A percentile compares a stretch with the other conserved stretches of the same genome.
These are phyloP conservation scores for Eucalyptus regnans DNA, from an alignment of 345 rosid species.

Conservation along the genomic window DNA sequence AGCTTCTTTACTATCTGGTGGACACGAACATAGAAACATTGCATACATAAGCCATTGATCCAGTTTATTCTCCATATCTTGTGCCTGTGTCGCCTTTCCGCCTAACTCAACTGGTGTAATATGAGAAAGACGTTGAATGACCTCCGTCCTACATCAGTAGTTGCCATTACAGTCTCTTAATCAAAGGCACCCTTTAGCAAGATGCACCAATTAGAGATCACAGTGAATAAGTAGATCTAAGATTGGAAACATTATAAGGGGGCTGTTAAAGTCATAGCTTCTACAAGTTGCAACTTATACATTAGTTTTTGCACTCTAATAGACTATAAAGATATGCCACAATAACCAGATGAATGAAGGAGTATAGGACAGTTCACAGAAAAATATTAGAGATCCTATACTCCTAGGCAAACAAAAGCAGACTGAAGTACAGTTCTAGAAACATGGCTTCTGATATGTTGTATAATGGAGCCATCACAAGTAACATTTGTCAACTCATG, in stretches of 20 bases:
- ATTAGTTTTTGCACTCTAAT: background rate
- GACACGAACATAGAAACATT: conserved; percentile 94
- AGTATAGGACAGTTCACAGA: background rate
- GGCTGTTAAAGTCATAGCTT: background rate
- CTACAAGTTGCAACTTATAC: background rate
- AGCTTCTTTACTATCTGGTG: conserved; percentile 72
- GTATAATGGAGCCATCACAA: background rate
- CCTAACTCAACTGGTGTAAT: conserved; percentile 92
- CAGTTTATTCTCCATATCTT: conserved; percentile 83
- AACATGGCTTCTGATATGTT: background rate
- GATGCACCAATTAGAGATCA: background rate
- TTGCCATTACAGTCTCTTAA: background rate
- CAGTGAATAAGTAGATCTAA: background rate
- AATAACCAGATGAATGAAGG: background rate
- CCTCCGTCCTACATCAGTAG: conserved; percentile 48
- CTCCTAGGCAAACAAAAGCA: background rate
- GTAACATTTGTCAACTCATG: background rate
- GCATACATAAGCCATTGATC: conserved; percentile 99
- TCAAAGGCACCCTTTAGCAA: background rate
- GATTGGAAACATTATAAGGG: background rate
- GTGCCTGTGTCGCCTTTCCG: conserved; percentile 84
- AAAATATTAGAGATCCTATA: background rate
- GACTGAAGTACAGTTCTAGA: background rate
- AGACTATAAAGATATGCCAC: background rate
- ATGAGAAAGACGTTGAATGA: conserved; percentile 73